Conservation (phyloP, 495 filamentous ascomycete genomes). For the Sabuloglossum arenarium region DNA sequence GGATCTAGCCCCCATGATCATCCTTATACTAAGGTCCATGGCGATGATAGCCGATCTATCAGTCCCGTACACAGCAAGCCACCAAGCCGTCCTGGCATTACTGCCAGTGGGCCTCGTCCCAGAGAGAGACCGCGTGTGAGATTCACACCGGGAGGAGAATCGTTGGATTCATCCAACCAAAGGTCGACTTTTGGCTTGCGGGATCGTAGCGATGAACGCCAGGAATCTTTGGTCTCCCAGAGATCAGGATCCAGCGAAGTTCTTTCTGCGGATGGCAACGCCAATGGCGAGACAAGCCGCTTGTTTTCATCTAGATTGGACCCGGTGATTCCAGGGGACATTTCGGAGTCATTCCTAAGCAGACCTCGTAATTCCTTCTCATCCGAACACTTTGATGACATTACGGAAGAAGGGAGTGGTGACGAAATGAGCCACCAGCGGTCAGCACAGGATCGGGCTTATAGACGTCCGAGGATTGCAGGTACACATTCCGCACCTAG, state of each 20-base stretch:
- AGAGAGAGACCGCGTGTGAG: not conserved
- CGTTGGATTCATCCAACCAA: not conserved
- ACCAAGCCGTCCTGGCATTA: not conserved
- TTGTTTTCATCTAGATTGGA: not conserved
- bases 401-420: not conserved
- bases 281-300: not conserved
- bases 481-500: slow-evolving; percentile 13
- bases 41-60: not conserved
- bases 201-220: not conserved
- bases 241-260: not conserved
- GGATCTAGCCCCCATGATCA: not conserved
- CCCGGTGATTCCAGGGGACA: not conserved
- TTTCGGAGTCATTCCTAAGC: not conserved
- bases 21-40: not conserved
- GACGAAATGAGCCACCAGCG: not conserved
- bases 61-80: not conserved
- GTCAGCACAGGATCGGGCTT: slow-evolving; percentile 10
- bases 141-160: not conserved
- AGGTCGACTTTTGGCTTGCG: not conserved
- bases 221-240: not conserved
- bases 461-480: slow-evolving; percentile 10
- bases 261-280: not conserved
- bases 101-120: not conserved
- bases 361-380: not conserved
- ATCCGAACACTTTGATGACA: not conserved